Base-by-base conservation (phyloP, 345 rosid species). In the Chamaenerion angustifolium region DNA sequence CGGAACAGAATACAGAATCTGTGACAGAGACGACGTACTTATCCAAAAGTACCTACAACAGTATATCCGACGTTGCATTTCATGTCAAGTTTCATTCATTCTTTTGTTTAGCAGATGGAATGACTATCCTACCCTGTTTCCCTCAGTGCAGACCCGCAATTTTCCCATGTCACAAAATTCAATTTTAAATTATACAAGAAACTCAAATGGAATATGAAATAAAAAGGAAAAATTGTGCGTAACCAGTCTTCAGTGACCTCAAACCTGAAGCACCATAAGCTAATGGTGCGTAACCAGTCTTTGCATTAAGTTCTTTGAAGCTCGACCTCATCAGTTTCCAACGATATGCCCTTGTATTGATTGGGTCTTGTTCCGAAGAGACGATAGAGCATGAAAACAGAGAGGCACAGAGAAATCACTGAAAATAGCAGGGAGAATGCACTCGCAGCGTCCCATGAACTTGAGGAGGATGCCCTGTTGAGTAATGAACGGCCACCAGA, bases 371-470 rank as follows among this genome's bases (percentile, higher is more conserved):
- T 76, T 54, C 61, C 58, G 23, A 52, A 59, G 35, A 73, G 44
- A 56, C 60, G 73, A 59, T 82, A 84, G n/a, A 68, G 77, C 54
- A 77, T 72, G n/a, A 78, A 87, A 57, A 75, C 65, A 10, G 96
- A 76, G 15, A 82, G 52, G 49, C 72, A 77, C 5, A 87, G 58
- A 17, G 98, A 68, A 8, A 71, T 58, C 23, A 74, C 69, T 7
- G 98, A 75, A 13, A 92, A 59, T 40, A 92, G 46, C 54, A 92
- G 71, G 45, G 90, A 75, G 45, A 82, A 64, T 52, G 76, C 66
- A 52, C 88, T 73, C 46, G 77, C 70, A 46, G 73, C 63, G 10
- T 71, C 73, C 61, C 73, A 68, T 19, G 87, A 72, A 42, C 78
- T 64, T 53, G 70, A 52, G 7, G 64, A 56, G 25, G 69, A 49